Evolutionary conservation across 345 rosid species (phyloP), one percentile per base, ranked within the genome.

Genomic region (Eutrema japonicum): DNA sequence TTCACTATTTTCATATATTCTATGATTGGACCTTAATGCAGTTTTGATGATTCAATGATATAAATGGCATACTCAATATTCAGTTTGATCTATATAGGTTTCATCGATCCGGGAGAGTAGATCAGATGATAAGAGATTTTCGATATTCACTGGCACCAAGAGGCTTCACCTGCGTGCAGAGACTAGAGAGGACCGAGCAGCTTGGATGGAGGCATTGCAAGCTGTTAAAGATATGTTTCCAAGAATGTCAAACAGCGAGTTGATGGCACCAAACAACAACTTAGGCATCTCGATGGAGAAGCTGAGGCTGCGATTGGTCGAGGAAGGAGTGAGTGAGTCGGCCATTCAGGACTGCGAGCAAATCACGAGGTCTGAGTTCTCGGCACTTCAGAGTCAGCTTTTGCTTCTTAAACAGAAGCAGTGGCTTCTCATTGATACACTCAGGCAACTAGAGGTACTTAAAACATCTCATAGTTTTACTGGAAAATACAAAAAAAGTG

Each of bases 151-250:
- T 0, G 98, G 98, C 9, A 89, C 97, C 2, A 94, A 91, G 82
- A 84, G 90, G 80, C 85, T 94, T 45, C 97, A 94, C 68, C 62
- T 94, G 59, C 82, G 96, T 10, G 95, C 97, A 2, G 97, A 91
- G 74, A 82, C 85, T n/a, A 77, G 83, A 29, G 98, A 94, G 7
- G 97, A 94, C 73, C 78, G 91, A 14, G 56, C 71, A n/a, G 80
- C 85, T 0, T 94, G 98, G 98, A 74, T 84, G 87, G 96, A 94
- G 73, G 93, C 97, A 30, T 72, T 94, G 73, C 89, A 83, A 80
- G 96, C 97, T 3, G 89, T 94, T 35, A 94, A 94, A 74, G 95
- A 94, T 49, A 77, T 94, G 93, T 94, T 89, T 61, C 98, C 98
- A 18, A 83, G 97, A 61, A 88, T 94, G 81, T 91, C 96, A n/a